These are phyloP conservation scores for Aspergillus pseudoterreus DNA, from an alignment of 2,329 filamentous ascomycete species.

Conservation along the genomic window DNA sequence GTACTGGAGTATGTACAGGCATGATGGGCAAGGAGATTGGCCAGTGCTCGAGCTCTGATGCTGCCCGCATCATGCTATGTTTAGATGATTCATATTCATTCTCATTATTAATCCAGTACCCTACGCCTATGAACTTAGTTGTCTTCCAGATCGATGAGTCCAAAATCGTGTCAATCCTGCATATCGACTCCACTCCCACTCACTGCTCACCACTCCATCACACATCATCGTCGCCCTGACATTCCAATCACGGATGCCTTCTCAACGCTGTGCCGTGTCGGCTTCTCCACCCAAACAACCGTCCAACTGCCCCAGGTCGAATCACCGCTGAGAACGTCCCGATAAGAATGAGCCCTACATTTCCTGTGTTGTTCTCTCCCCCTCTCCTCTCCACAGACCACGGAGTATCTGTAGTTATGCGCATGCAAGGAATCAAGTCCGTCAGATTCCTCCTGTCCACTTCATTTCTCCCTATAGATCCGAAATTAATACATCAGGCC, in stretches of 20 bases:
- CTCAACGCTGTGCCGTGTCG: not conserved
- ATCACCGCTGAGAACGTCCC: not conserved
- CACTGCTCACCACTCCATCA: slow-evolving; percentile 3
- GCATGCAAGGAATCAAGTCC: slow-evolving; percentile 8
- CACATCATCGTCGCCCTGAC: not conserved
- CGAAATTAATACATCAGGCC: not conserved
- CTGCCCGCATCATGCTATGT: too few species aligned
- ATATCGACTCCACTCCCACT: slow-evolving; percentile 11
- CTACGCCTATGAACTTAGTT: too few species aligned
- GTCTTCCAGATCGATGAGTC: slow-evolving; percentile 10
- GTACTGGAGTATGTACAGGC: not conserved
- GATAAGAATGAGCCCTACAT: not conserved
- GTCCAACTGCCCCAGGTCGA: too few species aligned
- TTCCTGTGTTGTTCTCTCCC: not conserved
- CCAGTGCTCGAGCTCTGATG: too few species aligned
- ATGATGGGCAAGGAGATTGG: too few species aligned
- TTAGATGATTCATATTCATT: too few species aligned
- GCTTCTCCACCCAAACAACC: too few species aligned
- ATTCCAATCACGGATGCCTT: not conserved
- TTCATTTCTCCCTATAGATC: not conserved
- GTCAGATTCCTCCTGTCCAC: too few species aligned
- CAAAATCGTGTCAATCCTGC: slow-evolving; percentile 15
- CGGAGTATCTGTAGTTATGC: not conserved
- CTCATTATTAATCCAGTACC: too few species aligned
- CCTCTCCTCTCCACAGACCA: not conserved